Evolutionary conservation across 2,329 filamentous ascomycete species (phyloP).

Genomic region (Calonectria multiphialidica): DNA sequence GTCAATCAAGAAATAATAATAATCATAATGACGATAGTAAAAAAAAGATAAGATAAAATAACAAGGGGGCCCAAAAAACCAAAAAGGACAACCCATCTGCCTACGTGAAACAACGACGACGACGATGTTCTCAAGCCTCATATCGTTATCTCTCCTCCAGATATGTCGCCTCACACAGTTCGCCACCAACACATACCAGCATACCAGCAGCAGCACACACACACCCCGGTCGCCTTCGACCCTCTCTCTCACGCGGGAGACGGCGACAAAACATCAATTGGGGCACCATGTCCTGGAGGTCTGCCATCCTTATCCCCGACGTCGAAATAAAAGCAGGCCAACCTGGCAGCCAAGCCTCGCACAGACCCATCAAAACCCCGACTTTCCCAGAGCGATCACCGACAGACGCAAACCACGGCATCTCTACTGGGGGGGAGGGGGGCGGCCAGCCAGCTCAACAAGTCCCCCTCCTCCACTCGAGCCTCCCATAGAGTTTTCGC

Average conservation of each 20-base stretch:
- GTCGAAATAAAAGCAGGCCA: slow-evolving; percentile 16
- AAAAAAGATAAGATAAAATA: background rate
- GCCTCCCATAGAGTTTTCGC: background rate
- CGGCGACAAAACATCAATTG: background rate
- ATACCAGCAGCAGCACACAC: too few relatives aligned
- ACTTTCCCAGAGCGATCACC: slow-evolving; percentile 23
- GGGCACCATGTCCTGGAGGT: background rate
- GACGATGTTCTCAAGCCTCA: background rate
- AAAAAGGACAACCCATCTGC: too few relatives aligned
- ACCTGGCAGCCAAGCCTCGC: slow-evolving; percentile 20
- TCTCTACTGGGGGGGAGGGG: too few relatives aligned
- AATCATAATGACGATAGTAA: too few relatives aligned
- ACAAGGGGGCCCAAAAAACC: background rate
- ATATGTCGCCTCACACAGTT: background rate
- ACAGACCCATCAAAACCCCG: slow-evolving; percentile 33
- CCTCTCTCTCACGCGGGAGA: background rate
- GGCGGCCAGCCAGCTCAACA: background rate
- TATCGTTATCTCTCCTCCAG: slow-evolving; percentile 1
- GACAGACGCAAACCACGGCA: slow-evolving; percentile 11
- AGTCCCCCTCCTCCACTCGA: slow-evolving; percentile 12
- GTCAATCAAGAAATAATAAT: background rate
- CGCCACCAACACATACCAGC: background rate
- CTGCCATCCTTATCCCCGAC: slow-evolving; percentile 11
- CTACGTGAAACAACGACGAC: background rate
- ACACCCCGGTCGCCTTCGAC: background rate